Percentiles rank a stretch among this genome's conserved stretches.
These are phyloP conservation scores for Gentiana macrophylla DNA, from an alignment of 257 asterid genomes.

Conservation along the genomic window DNA sequence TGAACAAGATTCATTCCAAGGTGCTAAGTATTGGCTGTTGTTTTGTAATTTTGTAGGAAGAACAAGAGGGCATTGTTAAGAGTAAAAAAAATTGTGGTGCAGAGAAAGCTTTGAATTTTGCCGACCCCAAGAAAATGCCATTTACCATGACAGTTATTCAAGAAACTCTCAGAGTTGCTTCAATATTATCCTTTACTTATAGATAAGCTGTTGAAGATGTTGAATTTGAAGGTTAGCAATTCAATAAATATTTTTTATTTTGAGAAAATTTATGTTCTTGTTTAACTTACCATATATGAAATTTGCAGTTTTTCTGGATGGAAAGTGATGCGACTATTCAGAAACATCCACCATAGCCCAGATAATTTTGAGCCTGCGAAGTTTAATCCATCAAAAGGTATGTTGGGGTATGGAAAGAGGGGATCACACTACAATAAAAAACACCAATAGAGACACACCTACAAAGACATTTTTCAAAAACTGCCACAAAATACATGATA, in stretches of 20 bases:
- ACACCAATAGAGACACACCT: no score
- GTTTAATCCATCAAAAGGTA: conserved; percentile 77
- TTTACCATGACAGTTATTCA: conserved; percentile 29
- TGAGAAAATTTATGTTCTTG: no score
- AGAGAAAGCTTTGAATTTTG: conserved; percentile 19
- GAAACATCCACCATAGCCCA: conserved; percentile 88
- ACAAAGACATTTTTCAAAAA: no score
- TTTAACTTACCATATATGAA: background rate
- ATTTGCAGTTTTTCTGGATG: conserved; percentile 72
- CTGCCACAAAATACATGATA: no score
- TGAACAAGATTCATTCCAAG: no score
- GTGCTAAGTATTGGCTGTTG: background rate
- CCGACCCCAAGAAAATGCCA: conserved; percentile 28
- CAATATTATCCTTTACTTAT: conserved; percentile 32
- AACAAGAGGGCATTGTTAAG: conserved; percentile 25
- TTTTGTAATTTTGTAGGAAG: conserved; percentile 13
- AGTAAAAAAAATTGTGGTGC: conserved; percentile 24
- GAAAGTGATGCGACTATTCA: conserved; percentile 91
- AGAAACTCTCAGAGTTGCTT: conserved; percentile 36
- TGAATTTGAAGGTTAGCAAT: conserved; percentile 26
- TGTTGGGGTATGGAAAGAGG: no score
- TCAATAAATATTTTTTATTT: background rate
- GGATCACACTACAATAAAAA: no score
- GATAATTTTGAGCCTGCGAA: conserved; percentile 90
- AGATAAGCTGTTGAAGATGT: conserved; percentile 43